A percentile compares a stretch with the other conserved stretches of the same genome.
These are phyloP conservation scores for Corymbia citriodora DNA, from an alignment of 441 rosid species.

Conservation along the genomic window DNA sequence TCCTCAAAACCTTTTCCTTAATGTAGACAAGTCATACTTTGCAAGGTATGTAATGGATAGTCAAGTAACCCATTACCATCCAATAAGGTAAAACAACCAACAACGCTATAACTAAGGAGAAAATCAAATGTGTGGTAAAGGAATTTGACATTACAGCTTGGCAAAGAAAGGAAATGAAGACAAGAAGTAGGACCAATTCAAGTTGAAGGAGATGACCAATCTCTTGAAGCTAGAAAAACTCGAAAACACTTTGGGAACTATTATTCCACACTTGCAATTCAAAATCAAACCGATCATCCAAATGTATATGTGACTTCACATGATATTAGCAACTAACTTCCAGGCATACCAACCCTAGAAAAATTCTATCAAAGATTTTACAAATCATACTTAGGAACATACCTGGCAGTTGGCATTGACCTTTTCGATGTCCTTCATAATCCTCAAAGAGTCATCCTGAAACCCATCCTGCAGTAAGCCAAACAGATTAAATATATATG, in stretches of 20 bases:
- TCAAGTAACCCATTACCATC: neutral
- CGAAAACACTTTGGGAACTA: neutral
- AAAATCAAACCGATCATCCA: neutral
- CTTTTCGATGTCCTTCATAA: constrained; percentile 76
- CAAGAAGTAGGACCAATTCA: neutral
- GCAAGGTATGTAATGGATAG: neutral
- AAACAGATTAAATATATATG: neutral
- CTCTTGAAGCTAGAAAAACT: neutral
- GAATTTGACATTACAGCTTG: neutral
- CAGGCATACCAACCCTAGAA: neutral
- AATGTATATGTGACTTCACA: neutral
- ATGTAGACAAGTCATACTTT: neutral
- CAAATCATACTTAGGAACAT: constrained; percentile 9
- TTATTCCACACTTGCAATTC: neutral
- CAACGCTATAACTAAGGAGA: neutral
- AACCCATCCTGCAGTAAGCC: constrained; percentile 73
- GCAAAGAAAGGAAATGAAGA: neutral
- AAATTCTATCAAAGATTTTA: neutral
- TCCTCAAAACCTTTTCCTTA: neutral
- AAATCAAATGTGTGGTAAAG: neutral
- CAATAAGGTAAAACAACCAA: neutral
- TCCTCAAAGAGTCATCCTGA: constrained; percentile 79
- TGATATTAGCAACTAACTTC: neutral
- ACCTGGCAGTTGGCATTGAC: constrained; percentile 67
- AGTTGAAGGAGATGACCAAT: neutral